phyloP scores from a whole-genome alignment of 2,329 filamentous ascomycete genomes.

The Dothideomycetidae sp. region DNA sequence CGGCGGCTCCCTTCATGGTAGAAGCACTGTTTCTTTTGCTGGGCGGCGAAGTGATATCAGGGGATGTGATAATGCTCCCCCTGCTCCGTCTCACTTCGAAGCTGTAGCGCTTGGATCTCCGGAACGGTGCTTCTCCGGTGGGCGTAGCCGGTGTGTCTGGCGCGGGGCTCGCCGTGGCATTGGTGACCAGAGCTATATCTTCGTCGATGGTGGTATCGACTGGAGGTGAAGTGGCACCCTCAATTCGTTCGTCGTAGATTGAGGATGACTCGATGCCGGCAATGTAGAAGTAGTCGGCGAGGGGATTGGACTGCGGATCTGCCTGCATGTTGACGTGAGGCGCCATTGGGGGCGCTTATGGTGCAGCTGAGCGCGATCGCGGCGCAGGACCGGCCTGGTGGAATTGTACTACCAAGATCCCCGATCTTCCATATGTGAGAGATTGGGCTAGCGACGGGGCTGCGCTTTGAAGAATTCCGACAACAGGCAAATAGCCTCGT shows the following conservation, averaged over 20 bases:
- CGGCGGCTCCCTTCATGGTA: slow-evolving; percentile 40
- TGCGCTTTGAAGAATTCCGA: too few relatives aligned
- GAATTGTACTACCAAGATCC: not conserved
- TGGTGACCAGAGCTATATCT: slow-evolving; percentile 78
- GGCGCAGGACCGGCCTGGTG: not conserved
- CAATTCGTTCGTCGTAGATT: slow-evolving; percentile 33
- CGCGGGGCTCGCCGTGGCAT: slow-evolving; percentile 54
- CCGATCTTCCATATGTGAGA: not conserved
- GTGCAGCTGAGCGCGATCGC: not conserved
- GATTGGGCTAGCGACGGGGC: too few relatives aligned
- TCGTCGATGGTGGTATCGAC: slow-evolving; percentile 42
- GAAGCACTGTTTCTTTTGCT: slow-evolving; percentile 49
- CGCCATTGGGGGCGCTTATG: not conserved
- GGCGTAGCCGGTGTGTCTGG: slow-evolving; percentile 32
- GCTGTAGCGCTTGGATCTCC: slow-evolving; percentile 29
- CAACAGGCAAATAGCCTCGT: too few relatives aligned
- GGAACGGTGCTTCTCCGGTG: slow-evolving; percentile 24
- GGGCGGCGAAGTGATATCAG: slow-evolving; percentile 32
- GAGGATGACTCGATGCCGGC: slow-evolving; percentile 38
- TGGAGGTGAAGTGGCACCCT: slow-evolving; percentile 14
- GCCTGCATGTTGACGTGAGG: not conserved
- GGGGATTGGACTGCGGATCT: slow-evolving; percentile 31
- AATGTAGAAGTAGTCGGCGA: slow-evolving; percentile 56
- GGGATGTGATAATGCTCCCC: slow-evolving; percentile 32
- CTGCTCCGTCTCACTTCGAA: slow-evolving; percentile 38